Base-by-base conservation (phyloP, 2,329 filamentous ascomycete species). In the Cladophialophora yegresii region DNA sequence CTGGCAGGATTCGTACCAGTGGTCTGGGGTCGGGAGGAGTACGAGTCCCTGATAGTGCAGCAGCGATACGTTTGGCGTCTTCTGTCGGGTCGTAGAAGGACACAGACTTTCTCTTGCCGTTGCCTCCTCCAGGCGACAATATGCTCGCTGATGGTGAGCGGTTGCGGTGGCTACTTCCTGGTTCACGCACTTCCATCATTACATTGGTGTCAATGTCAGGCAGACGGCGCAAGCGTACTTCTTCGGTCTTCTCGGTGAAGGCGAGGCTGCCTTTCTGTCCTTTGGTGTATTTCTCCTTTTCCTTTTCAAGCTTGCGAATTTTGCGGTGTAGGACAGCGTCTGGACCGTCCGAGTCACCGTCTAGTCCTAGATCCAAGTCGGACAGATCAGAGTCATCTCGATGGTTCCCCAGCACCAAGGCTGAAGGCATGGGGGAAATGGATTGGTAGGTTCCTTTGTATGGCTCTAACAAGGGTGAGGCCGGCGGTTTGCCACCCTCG, bases 371-470 rank as follows among this genome's bases (percentile, higher is more conserved):
- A 76, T 76, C 64, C 13, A 81, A 71, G 9, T 76, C 75, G 61
- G 84, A 82, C 9, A 85, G 66, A 63, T 84, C 79, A 28, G 80
- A 81, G 23, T 85, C 84, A 9, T 87, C 81, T 32, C 81, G 76
- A 54, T 80, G 87, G 73, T 72, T 88, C 26, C 76, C 81, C 26
- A 93, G 80, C 71, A 85, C 80, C 63, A 85, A 80, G 0, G 93
- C 91, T 0, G 92, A 92, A 0, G 93, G 93, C 91, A 97, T 96
- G 0, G 93, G 93, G 0, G 93, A 96, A 71, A 96, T 90, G 63
- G 91, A 91, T 77, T 98, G 93, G 72, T 96, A 98, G 0, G 93
- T 96, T 45, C 93, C 93, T 67, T 89, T 89, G 77, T 98, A 98
- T 0, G 95, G 89, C 77, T 98, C 93, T 1, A 96, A 85, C 56